phyloP scores from a whole-genome alignment of 176 grass and related monocot genomes.

The Tuctoria greenei region DNA sequence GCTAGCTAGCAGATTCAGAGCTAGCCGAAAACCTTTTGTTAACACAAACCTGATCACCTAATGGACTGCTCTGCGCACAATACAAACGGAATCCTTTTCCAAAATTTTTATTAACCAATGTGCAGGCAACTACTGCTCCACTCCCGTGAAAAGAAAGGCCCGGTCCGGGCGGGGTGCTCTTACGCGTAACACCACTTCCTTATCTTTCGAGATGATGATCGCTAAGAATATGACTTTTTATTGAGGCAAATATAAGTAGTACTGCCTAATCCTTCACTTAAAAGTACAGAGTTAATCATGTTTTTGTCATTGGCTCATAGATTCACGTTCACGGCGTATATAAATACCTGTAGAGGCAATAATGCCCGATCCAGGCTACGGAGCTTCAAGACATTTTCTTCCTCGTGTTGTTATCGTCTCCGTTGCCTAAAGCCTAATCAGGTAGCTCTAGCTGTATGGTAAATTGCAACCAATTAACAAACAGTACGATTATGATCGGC shows the following conservation, averaged over 20 bases:
- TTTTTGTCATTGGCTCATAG: slow-evolving; percentile 38
- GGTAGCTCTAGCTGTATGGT: not conserved
- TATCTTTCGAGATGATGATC: slow-evolving; percentile 2
- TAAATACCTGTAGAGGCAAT: not conserved
- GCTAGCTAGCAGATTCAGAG: slow-evolving; percentile 14
- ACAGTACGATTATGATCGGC: not conserved
- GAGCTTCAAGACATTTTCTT: slow-evolving; percentile 14
- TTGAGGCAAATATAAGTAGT: slow-evolving; percentile 18
- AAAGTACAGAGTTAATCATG: slow-evolving; percentile 6
- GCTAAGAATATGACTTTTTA: slow-evolving; percentile 27
- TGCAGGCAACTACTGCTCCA: slow-evolving; percentile 30
- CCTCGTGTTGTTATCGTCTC: not conserved
- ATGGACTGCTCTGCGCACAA: not conserved
- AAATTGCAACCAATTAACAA: not conserved
- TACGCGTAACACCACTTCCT: slow-evolving; percentile 34
- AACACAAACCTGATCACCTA: not conserved
- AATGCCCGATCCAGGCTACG: slow-evolving; percentile 14
- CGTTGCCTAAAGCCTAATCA: not conserved
- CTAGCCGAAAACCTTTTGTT: not conserved
- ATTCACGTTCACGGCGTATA: not conserved
- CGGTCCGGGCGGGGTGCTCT: slow-evolving; percentile 12
- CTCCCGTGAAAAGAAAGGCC: not conserved
- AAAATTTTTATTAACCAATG: slow-evolving; percentile 8
- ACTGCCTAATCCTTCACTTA: slow-evolving; percentile 23
- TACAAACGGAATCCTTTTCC: slow-evolving; percentile 13